Evolutionary conservation across 192 early-diverging fungal species (phyloP).

Genomic region (Anaeromyces robustus): DNA sequence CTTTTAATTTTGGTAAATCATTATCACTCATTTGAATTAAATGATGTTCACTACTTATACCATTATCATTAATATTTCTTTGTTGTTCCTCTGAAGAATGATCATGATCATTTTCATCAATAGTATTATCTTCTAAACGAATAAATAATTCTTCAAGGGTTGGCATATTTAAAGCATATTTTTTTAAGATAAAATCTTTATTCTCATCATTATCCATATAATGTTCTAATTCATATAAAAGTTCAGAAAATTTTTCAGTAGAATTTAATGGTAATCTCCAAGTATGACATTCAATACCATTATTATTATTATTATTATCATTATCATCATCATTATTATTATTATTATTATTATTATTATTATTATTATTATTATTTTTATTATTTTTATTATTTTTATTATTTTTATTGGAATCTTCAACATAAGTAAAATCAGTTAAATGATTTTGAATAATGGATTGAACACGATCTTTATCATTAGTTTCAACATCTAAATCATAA

Average conservation of each 20-base stretch:
- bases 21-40: background rate
- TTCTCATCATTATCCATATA: background rate
- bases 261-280: background rate
- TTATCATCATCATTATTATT: background rate
- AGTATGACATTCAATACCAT: background rate
- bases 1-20: background rate
- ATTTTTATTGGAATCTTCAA: background rate
- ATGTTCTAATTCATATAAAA: background rate
- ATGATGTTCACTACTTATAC: too few relatives aligned
- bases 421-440: background rate
- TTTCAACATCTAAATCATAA: background rate
- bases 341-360: background rate
- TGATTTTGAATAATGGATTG: background rate
- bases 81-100: too few relatives aligned
- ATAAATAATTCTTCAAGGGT: background rate
- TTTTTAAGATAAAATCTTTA: background rate
- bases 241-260: background rate
- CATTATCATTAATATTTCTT: too few relatives aligned
- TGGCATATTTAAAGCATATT: background rate
- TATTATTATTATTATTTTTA: too few relatives aligned
- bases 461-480: background rate
- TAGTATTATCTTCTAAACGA: background rate
- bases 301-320: background rate
- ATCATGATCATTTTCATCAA: background rate
- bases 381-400: too few relatives aligned